phyloP scores from a whole-genome alignment of 768 basidiomycete genomes.

The Sarcomyxa edulis region DNA sequence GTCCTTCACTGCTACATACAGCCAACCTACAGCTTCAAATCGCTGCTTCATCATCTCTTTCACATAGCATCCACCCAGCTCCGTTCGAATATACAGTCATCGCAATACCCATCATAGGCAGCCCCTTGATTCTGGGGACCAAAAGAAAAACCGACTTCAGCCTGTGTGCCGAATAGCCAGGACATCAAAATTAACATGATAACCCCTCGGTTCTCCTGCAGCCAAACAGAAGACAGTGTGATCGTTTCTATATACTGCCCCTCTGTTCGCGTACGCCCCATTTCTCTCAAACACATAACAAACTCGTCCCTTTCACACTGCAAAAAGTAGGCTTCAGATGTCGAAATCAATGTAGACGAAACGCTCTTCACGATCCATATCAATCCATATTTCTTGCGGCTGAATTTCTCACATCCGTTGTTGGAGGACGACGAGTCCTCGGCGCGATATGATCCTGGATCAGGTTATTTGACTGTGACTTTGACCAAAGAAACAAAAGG shows the following conservation, averaged over 20 bases:
- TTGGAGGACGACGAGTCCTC: slow-evolving; percentile 66
- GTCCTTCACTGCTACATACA: no score
- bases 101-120: no score
- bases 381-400: slow-evolving; percentile 80
- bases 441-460: slow-evolving; percentile 69
- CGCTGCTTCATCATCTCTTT: no score
- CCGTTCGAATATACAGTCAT: no score
- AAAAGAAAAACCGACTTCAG: neutral
- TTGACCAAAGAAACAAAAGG: slow-evolving; percentile 65
- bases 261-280: slow-evolving; percentile 54
- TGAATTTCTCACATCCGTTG: slow-evolving; percentile 66
- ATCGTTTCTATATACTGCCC: slow-evolving; percentile 64
- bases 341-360: slow-evolving; percentile 73
- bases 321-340: slow-evolving; percentile 68
- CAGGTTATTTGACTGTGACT: slow-evolving; percentile 74
- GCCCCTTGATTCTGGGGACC: no score
- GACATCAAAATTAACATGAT: slow-evolving; percentile 50
- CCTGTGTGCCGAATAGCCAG: neutral
- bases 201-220: slow-evolving; percentile 70
- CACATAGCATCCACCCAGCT: no score
- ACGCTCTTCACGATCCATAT: slow-evolving; percentile 68
- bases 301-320: no score
- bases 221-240: slow-evolving; percentile 53
- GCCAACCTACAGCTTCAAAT: no score
- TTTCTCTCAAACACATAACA: no score